Percentiles rank a stretch among this genome's conserved stretches.
Evolutionary conservation across 1,284 basidiomycete genomes (phyloP).

Genomic region (Apiotrichum akiyoshidainum): DNA sequence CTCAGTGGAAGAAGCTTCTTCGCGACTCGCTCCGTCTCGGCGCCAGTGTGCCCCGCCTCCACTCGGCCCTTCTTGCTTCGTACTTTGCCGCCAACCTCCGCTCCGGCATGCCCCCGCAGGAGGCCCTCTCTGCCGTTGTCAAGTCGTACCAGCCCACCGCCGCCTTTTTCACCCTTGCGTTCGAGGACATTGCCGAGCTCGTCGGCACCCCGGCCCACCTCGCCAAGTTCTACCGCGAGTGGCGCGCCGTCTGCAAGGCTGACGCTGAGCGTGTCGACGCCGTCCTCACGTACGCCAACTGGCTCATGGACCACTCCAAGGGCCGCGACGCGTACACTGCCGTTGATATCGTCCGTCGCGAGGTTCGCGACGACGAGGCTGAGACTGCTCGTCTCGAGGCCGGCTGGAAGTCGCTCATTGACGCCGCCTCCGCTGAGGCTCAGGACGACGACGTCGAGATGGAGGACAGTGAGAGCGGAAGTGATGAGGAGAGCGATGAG

Average conservation of each 20-base stretch:
- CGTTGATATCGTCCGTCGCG: slow-evolving; percentile 30
- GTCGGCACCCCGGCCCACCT: slow-evolving; percentile 19
- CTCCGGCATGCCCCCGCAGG: slow-evolving; percentile 1
- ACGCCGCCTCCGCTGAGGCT: slow-evolving; percentile 14
- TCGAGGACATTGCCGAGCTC: slow-evolving; percentile 18
- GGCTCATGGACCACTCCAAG: slow-evolving; percentile 25
- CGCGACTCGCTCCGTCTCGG: slow-evolving; percentile 24
- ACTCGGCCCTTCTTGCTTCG: slow-evolving; percentile 21
- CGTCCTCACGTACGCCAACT: slow-evolving; percentile 25
- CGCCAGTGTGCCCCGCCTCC: slow-evolving; percentile 22
- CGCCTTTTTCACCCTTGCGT: slow-evolving; percentile 26
- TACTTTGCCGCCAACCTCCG: slow-evolving; percentile 19
- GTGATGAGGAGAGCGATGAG: slow-evolving; percentile 3
- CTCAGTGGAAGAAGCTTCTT: slow-evolving; percentile 25
- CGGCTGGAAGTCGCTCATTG: slow-evolving; percentile 22
- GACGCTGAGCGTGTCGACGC: slow-evolving; percentile 25
- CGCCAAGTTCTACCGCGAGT: slow-evolving; percentile 27
- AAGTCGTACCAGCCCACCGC: slow-evolving; percentile 25
- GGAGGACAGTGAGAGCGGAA: slow-evolving; percentile 13
- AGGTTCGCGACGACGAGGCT: slow-evolving; percentile 22
- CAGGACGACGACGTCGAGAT: slow-evolving; percentile 11
- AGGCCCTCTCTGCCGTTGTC: slow-evolving; percentile 13
- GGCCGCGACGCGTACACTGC: slow-evolving; percentile 27
- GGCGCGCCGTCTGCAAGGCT: slow-evolving; percentile 24
- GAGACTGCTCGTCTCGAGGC: slow-evolving; percentile 24